Base-by-base conservation (phyloP, 1,284 basidiomycete species). In the Sporisorium graminicola region DNA sequence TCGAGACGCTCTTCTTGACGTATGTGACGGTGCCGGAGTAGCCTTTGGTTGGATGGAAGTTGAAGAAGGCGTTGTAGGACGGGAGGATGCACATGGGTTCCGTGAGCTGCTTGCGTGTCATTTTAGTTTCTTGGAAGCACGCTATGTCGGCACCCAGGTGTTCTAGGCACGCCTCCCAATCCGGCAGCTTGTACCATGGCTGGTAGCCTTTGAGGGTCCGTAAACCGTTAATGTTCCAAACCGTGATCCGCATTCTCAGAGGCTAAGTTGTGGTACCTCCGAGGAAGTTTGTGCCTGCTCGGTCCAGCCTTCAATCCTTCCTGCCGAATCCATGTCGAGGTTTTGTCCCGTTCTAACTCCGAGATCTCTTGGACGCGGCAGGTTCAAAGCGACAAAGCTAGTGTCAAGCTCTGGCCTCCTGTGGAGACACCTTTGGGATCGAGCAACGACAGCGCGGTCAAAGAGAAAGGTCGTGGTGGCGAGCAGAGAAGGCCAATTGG, bases 211-310 rank as follows among this genome's bases (percentile, higher is more conserved):
- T 74, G 27, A 85, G 62, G n/a, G 82, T 84, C 18, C 80, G 78
- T 12, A 84, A 72, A 35, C 83, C 83, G 53, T 85, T 85, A 59
- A 83, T 81, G 65, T 85, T 85, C 83, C 83, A 85, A n/a, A 71
- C 70, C 7, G 66, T 63, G 61, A 82, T 80, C 5, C 81, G 73
- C 81, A 82, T 82, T 1, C 5, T 61, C 4, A 18, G 9, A 4
- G n/a, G 24, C 22, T 50, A 18, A 24, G 16, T 16, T 14, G 35
- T 14, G 29, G 9, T 37, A 9, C 12, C 12, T 42, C 3, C 33
- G 29, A 10, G 18, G n/a, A 16, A n/a, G 46, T 35, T 22, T 18
- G 13, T 42, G 20, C 49, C 37, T 58, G 49, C 49, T 37, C 24
- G 24, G 10, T 55, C 35, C 53, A 10, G 44, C 61, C 22, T 44